Evolutionary conservation across 225 moss, liverwort and hornwort species (phyloP).

Genomic region (Ulota crispa): DNA sequence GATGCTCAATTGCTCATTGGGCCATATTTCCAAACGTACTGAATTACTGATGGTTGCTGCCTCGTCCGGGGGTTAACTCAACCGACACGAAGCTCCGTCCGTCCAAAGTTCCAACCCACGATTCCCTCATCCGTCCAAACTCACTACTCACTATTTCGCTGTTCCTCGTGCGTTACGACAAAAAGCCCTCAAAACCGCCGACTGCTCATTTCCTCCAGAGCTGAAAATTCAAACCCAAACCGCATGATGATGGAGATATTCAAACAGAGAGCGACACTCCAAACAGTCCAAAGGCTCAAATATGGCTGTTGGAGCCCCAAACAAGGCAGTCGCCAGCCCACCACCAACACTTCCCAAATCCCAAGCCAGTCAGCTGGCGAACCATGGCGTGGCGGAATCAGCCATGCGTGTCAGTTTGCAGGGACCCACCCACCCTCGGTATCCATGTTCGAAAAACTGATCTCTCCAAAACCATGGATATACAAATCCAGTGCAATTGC

Average conservation of each 20-base stretch:
- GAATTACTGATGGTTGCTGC: too few relatives aligned
- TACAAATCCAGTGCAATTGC: neutral
- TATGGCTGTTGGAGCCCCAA: slow-evolving; percentile 37
- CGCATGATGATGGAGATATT: neutral
- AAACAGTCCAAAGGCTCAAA: neutral
- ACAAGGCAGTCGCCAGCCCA: neutral
- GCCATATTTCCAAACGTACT: too few relatives aligned
- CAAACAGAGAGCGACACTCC: neutral
- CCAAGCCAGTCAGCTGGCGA: neutral
- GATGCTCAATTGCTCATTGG: too few relatives aligned
- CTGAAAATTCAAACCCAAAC: slow-evolving; percentile 23
- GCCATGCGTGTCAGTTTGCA: neutral
- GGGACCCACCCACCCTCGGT: neutral
- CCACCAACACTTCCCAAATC: too few relatives aligned
- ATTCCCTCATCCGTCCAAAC: neutral
- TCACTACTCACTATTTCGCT: neutral
- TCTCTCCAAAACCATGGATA: neutral
- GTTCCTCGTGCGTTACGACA: neutral
- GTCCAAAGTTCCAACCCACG: neutral
- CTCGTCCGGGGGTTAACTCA: too few relatives aligned
- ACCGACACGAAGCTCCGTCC: too few relatives aligned
- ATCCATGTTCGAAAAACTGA: neutral
- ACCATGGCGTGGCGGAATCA: neutral
- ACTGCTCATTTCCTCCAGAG: neutral
- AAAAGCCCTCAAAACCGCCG: neutral